These are phyloP conservation scores for Dendrocalamus latiflorus DNA, from an alignment of 202 grass and related monocot genomes.

Conservation along the genomic window DNA sequence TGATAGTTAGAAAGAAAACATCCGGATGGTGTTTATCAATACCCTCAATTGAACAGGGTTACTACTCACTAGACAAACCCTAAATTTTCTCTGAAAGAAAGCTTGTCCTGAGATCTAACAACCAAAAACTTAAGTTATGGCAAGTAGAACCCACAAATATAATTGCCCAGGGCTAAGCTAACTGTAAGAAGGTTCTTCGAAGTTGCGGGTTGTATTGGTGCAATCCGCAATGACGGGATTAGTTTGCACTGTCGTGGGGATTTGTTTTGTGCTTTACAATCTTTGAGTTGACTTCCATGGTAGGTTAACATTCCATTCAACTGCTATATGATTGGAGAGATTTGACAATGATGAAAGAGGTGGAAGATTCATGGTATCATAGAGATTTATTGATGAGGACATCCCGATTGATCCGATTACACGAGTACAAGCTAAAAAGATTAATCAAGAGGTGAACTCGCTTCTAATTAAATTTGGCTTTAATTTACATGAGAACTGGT, in stretches of 20 bases:
- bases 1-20: too few species aligned
- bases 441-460: too few species aligned
- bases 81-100: neutral
- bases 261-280: neutral
- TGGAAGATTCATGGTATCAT: neutral
- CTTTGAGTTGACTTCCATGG: conserved; percentile 1
- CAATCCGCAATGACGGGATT: neutral
- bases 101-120: neutral
- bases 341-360: conserved; percentile 1
- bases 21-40: too few species aligned
- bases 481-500: too few species aligned
- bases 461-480: too few species aligned
- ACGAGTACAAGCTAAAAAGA: too few species aligned
- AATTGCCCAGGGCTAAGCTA: neutral
- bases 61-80: neutral
- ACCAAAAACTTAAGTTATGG: neutral
- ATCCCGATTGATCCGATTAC: too few species aligned
- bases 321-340: neutral
- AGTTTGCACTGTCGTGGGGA: neutral
- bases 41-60: too few species aligned
- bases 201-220: neutral
- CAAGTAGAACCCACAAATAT: neutral
- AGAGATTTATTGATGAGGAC: neutral
- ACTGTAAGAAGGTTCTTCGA: neutral
- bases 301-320: neutral